Evolutionary conservation across 2,329 filamentous ascomycete genomes (phyloP).

Genomic region (Chaetothyriales sp.): DNA sequence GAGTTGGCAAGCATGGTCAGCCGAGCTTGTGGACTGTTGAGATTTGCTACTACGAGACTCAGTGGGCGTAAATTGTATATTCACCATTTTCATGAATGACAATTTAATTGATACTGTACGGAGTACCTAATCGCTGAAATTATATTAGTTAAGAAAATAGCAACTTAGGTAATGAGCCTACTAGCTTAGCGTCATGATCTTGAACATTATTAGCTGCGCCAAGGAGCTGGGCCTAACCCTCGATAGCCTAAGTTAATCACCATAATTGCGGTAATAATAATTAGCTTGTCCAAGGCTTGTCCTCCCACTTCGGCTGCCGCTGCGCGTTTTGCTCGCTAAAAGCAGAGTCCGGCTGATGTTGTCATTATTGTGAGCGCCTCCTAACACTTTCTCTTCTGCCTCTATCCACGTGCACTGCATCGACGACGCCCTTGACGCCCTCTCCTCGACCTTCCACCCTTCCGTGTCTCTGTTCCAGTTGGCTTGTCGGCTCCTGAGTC

Average conservation of each 20-base stretch:
- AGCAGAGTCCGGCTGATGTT: background rate
- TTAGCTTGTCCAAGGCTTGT: background rate
- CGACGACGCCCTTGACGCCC: background rate
- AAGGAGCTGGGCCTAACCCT: background rate
- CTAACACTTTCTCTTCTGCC: background rate
- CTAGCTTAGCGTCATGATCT: background rate
- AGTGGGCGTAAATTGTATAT: too few relatives aligned
- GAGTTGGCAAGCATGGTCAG: too few relatives aligned
- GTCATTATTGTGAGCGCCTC: background rate
- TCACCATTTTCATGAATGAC: too few relatives aligned
- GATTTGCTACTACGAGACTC: too few relatives aligned
- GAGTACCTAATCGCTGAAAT: too few relatives aligned
- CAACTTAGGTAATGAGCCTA: too few relatives aligned
- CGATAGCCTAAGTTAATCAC: background rate
- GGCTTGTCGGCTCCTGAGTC: slow-evolving; percentile 18
- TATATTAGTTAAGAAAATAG: too few relatives aligned
- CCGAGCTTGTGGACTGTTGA: too few relatives aligned
- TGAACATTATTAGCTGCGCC: background rate
- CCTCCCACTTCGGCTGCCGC: background rate
- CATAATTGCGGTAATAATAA: background rate
- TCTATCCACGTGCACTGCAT: background rate
- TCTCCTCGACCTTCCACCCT: background rate
- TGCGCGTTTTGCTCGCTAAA: background rate
- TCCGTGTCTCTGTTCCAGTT: slow-evolving; percentile 12
- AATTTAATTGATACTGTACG: too few relatives aligned